Evolutionary conservation across 106 monocot species (phyloP).

Genomic region (Dactylorhiza incarnata): DNA sequence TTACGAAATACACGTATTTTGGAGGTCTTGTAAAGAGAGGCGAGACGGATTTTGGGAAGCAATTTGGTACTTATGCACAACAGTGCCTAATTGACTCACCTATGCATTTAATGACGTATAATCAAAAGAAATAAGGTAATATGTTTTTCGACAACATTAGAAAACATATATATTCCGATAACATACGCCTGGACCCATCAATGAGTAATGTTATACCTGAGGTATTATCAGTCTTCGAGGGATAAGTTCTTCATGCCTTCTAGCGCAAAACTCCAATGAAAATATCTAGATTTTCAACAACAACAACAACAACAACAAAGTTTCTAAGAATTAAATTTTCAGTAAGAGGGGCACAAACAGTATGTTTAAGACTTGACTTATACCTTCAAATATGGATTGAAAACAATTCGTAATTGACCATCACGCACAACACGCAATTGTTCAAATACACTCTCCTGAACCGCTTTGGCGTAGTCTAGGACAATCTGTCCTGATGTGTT

Average conservation of each 20-base stretch:
- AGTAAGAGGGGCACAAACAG: neutral
- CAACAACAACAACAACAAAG: neutral
- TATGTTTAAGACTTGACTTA: neutral
- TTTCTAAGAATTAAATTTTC: neutral
- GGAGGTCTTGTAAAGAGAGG: conserved; percentile 72
- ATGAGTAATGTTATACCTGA: conserved; percentile 41
- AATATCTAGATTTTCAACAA: conserved; percentile 41
- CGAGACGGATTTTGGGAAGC: conserved; percentile 54
- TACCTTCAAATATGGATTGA: conserved; percentile 87
- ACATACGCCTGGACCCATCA: too few relatives aligned
- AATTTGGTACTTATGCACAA: conserved; percentile 80
- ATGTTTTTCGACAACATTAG: neutral
- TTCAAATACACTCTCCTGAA: conserved; percentile 97
- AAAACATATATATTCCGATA: neutral
- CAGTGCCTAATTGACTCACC: conserved; percentile 81
- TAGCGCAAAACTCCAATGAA: conserved; percentile 98
- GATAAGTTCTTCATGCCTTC: conserved; percentile 94
- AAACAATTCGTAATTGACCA: conserved; percentile 88
- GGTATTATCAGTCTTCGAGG: conserved; percentile 86
- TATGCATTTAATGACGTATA: conserved; percentile 13
- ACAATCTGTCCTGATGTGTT: conserved; percentile 88
- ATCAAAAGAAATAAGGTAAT: neutral
- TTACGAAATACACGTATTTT: conserved; percentile 91
- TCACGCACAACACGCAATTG: conserved; percentile 94
- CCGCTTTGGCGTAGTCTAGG: conserved; percentile 93